Evolutionary conservation across 78 protist species (phyloP).

Genomic region (Blattamonas nauphoetae): DNA sequence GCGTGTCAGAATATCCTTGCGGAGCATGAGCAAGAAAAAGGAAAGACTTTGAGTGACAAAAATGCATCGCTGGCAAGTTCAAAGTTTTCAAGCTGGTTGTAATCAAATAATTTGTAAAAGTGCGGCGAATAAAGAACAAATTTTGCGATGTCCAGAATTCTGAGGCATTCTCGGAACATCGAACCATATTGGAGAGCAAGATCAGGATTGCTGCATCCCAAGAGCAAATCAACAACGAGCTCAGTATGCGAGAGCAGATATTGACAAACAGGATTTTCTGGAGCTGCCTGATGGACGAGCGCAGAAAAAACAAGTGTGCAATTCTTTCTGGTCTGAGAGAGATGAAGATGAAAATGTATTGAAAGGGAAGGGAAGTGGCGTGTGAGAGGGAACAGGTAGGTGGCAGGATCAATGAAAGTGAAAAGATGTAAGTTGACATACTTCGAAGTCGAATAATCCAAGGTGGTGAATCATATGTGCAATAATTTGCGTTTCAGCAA

Average conservation of each 20-base stretch:
- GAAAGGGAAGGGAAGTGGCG: background rate
- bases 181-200: conserved; percentile 66
- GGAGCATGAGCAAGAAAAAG: background rate
- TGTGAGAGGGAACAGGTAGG: background rate
- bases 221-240: background rate
- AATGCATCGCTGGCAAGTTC: conserved; percentile 87
- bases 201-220: conserved; percentile 44
- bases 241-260: background rate
- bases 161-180: conserved; percentile 73
- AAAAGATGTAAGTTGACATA: background rate
- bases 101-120: conserved; percentile 51
- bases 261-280: background rate
- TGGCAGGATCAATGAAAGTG: background rate
- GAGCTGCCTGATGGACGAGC: background rate
- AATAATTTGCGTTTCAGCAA: background rate
- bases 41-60: conserved; percentile 54
- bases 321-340: background rate
- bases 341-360: background rate
- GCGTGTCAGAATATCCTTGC: conserved; percentile 57
- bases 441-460: background rate
- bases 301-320: background rate
- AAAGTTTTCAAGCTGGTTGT: conserved; percentile 61
- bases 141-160: conserved; percentile 54
- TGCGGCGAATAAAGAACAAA: conserved; percentile 24
- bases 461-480: background rate